Conservation (phyloP, 2,329 filamentous ascomycete species). For the Aspergillus ibericus region DNA sequence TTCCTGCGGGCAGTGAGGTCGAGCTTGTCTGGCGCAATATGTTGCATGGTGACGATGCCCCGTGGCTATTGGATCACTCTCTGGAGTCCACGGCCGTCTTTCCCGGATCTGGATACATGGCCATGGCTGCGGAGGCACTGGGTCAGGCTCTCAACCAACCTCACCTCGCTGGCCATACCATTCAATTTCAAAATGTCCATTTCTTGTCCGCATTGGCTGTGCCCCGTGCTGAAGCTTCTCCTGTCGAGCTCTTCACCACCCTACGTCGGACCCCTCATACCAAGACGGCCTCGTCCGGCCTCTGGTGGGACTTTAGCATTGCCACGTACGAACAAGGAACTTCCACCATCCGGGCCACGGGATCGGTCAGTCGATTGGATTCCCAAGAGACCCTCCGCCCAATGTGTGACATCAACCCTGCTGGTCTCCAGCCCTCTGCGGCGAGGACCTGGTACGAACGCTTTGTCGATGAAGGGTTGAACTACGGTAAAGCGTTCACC, state of each 20-base stretch:
- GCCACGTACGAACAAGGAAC: background rate
- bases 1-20: conserved; percentile 25
- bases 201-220: no score
- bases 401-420: background rate
- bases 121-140: conserved; percentile 32
- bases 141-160: no score
- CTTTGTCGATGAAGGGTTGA: conserved; percentile 6
- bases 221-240: no score
- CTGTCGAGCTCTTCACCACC: background rate
- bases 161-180: no score
- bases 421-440: background rate
- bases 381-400: no score
- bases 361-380: background rate
- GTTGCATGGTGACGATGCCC: conserved; percentile 29
- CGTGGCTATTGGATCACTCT: conserved; percentile 39
- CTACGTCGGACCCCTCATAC: background rate
- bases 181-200: no score
- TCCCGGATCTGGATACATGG: conserved; percentile 36
- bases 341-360: background rate
- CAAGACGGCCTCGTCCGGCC: background rate
- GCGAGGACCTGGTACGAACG: conserved; percentile 7
- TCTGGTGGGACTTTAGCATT: conserved; percentile 1
- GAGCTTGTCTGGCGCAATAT: conserved; percentile 37
- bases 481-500: conserved; percentile 9
- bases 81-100: conserved; percentile 32